A percentile compares a stretch with the other conserved stretches of the same genome.
Evolutionary conservation across 345 rosid genomes (phyloP).

Genomic region (Sisymbrium irio): DNA sequence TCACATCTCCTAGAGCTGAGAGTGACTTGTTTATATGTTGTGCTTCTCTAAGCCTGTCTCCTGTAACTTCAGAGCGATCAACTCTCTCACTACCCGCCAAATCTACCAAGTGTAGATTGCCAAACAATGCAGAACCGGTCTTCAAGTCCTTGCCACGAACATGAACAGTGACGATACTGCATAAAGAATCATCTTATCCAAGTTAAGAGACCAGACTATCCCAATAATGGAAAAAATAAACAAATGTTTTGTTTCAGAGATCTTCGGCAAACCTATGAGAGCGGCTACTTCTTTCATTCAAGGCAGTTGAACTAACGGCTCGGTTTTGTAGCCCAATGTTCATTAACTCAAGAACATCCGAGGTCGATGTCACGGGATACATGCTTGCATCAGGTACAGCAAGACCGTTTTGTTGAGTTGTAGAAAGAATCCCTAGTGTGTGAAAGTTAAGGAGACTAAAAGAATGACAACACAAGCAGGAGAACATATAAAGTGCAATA

Average conservation of each 20-base stretch:
- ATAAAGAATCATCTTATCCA: constrained; percentile 1
- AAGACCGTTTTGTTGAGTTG: constrained; percentile 61
- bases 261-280: constrained; percentile 71
- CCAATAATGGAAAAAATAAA: neutral
- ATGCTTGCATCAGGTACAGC: constrained; percentile 91
- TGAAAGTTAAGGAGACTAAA: constrained; percentile 57
- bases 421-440: constrained; percentile 67
- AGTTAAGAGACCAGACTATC: constrained; percentile 8
- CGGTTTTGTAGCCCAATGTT: constrained; percentile 75
- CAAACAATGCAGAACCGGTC: constrained; percentile 58
- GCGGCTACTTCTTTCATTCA: constrained; percentile 79
- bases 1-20: constrained; percentile 91
- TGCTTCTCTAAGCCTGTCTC: constrained; percentile 89
- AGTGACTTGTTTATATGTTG: constrained; percentile 89
- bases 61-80: constrained; percentile 92
- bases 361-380: constrained; percentile 64
- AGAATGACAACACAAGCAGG: constrained; percentile 12
- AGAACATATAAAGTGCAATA: neutral
- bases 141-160: constrained; percentile 64
- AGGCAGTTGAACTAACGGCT: constrained; percentile 70
- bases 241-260: constrained; percentile 8
- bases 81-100: constrained; percentile 96
- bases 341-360: constrained; percentile 77
- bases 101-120: constrained; percentile 92
- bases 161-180: constrained; percentile 81